Base-by-base conservation (phyloP, 1,284 basidiomycete genomes). In the Ceraceosorus guamensis region DNA sequence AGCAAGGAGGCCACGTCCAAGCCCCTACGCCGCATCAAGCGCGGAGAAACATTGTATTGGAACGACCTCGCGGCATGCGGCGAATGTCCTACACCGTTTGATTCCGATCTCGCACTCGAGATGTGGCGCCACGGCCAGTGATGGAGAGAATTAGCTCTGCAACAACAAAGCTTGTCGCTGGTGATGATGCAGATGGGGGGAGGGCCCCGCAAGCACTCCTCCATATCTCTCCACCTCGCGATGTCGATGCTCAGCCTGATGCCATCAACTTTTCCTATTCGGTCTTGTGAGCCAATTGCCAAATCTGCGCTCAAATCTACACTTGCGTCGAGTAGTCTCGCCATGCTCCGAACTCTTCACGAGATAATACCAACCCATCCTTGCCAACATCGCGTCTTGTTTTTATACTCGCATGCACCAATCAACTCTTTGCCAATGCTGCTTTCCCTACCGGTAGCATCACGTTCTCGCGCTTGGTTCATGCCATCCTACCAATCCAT, bases 1-100 rank as follows among this genome's bases (percentile, higher is more conserved):
- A 48, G 46, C 46, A 14, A 37, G 14, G 16, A 37, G 2, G 10
- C 14, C 34, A 18, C 48, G 6, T n/a, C 10, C 14, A 24, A 35
- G 33, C n/a, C 37, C 14, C n/a, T 13, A 56, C 62, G 13, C 59
- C 65, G 13, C 56, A 68, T 88, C 18, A 79, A 78, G 67, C 77
- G 80, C 5, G 88, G 87, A 31, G 86, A 88, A 63, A 73, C 83
- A 10, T 76, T 90, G 6, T 88, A 83, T 71, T 90, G 88, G 88
- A 85, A 87, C 70, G 84, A 89, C 68, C 83, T 90, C 55, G 76
- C 81, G 33, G 80, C 82, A 51, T 83, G 81, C 57, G 88, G 88
- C 6, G 88, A 90, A 48, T 56, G 70, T n/a, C 51, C 60, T 34
- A 59, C 63, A 48, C 70, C 70, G 3, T 65, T 71, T 47, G 69